Percentiles rank a stretch among this genome's conserved stretches.
phyloP scores from a whole-genome alignment of 23 red algal genomes.

The Gracilaria vermiculophylla region DNA sequence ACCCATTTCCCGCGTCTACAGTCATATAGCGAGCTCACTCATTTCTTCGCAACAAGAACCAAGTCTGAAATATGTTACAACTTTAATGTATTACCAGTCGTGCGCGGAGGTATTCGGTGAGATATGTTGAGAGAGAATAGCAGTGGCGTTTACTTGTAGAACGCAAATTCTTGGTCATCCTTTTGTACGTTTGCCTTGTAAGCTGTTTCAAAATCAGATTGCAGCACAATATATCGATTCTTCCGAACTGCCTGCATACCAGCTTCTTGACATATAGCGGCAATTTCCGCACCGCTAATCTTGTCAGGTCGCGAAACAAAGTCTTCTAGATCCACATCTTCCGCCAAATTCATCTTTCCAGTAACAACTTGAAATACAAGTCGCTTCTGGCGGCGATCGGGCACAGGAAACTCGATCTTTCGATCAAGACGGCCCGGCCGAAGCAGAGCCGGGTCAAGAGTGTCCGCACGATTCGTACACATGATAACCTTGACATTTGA shows the following conservation, averaged over 20 bases:
- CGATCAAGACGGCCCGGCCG: slow-evolving; percentile 93
- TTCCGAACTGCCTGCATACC: slow-evolving; percentile 98
- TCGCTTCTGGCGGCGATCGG: slow-evolving; percentile 94
- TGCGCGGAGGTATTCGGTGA: neutral
- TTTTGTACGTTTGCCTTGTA: slow-evolving; percentile 96
- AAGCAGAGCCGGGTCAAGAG: slow-evolving; percentile 94
- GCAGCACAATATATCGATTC: slow-evolving; percentile 94
- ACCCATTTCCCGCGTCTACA: too few species aligned
- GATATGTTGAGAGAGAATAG: neutral
- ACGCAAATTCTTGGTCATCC: slow-evolving; percentile 93
- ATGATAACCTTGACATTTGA: slow-evolving; percentile 99
- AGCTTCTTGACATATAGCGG: slow-evolving; percentile 97
- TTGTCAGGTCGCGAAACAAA: slow-evolving; percentile 96
- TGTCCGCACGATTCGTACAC: slow-evolving; percentile 99
- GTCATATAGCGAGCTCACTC: too few species aligned
- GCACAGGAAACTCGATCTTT: slow-evolving; percentile 99
- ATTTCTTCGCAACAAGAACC: too few species aligned
- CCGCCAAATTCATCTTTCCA: slow-evolving; percentile 92
- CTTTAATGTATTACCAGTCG: neutral
- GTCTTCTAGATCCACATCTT: slow-evolving; percentile 98
- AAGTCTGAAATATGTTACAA: neutral
- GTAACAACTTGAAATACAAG: slow-evolving; percentile 97
- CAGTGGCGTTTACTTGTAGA: slow-evolving; percentile 84
- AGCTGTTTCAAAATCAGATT: slow-evolving; percentile 96
- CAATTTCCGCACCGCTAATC: slow-evolving; percentile 95